Base-by-base conservation (phyloP, 805 yeast genomes). In the Candida fluviatilis region DNA sequence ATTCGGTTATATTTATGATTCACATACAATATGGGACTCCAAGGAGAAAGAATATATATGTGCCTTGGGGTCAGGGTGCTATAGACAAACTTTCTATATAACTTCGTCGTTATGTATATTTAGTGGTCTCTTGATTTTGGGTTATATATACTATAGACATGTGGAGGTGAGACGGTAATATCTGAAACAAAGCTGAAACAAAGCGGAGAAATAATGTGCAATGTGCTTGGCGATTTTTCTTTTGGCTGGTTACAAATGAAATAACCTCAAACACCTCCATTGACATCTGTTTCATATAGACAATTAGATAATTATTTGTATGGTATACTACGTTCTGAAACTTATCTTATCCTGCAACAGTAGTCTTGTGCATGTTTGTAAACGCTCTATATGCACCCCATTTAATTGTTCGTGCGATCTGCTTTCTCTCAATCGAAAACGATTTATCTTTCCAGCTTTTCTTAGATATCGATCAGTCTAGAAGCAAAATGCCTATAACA, bases 1-100 rank as follows among this genome's bases (percentile, higher is more conserved):
- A 10, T 62, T 62, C 40, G 67, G 66, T 1, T 40, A 48, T 34
- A 36, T 57, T 11, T 61, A 60, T 38, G 67, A 62, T 38, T 24
- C 25, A 15, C 52, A 62, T 18, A 39, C 35, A 18, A 34, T 17
- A 6, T 48, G 50, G 48, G 51, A 52, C 38, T 43, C 44, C 7
- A 17, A 28, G 10, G 18, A 34, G n/a, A 31, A 41, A 16, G 44
- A 38, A 13, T 48, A 49, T 36, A 40, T 58, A 4, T 62, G 66
- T 44, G 30, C 38, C 28, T 49, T 50, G 35, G 66, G 66, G 8
- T 46, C 58, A n/a, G 49, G 44, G 5, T 61, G 66, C 38, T 61
- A 61, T 41, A 38, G 42, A 15, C 39, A 40, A 5, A 55, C 65
- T 6, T 62, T 61, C 37, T 42, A 44, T 15, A 47, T 57, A 23